A percentile compares a stretch with the other conserved stretches of the same genome.
phyloP scores from a whole-genome alignment of 129 eudicot genomes.

The Flaveria robusta region DNA sequence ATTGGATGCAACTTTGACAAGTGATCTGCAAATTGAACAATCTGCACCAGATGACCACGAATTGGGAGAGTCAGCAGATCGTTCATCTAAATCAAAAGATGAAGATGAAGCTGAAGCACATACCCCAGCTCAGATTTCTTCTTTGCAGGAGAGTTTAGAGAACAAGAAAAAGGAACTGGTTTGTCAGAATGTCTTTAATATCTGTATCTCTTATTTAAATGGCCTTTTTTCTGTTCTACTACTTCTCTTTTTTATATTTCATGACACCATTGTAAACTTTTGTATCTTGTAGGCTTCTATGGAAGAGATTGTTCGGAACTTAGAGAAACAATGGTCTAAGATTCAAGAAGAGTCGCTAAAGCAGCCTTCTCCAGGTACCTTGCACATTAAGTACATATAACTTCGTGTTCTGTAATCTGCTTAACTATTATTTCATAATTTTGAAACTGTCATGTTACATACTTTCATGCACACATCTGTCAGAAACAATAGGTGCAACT shows the following conservation, averaged over 20 bases:
- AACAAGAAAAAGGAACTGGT: constrained; percentile 82
- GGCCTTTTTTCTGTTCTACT: neutral
- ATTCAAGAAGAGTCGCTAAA: constrained; percentile 70
- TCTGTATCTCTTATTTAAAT: neutral
- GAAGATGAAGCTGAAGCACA: constrained; percentile 41
- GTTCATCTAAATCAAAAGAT: constrained; percentile 31
- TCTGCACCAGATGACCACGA: constrained; percentile 31
- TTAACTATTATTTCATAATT: neutral
- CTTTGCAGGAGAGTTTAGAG: constrained; percentile 58
- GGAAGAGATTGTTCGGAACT: constrained; percentile 57
- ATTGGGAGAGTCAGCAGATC: constrained; percentile 37
- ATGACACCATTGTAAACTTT: neutral
- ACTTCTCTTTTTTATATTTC: constrained; percentile 6
- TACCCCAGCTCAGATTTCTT: constrained; percentile 45
- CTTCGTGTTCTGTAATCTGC: neutral
- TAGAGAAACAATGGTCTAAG: constrained; percentile 76
- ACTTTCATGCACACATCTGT: constrained; percentile 11
- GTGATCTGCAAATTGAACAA: constrained; percentile 52
- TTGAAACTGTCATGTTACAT: neutral
- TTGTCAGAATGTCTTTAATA: constrained; percentile 25
- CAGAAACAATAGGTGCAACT: constrained; percentile 2
- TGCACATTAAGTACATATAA: neutral
- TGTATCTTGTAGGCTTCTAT: constrained; percentile 49
- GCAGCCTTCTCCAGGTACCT: constrained; percentile 83
- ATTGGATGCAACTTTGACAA: constrained; percentile 50